These are phyloP conservation scores for Chlamydomonas reinhardtii DNA, from an alignment of 163 green algal genomes.

Conservation along the genomic window DNA sequence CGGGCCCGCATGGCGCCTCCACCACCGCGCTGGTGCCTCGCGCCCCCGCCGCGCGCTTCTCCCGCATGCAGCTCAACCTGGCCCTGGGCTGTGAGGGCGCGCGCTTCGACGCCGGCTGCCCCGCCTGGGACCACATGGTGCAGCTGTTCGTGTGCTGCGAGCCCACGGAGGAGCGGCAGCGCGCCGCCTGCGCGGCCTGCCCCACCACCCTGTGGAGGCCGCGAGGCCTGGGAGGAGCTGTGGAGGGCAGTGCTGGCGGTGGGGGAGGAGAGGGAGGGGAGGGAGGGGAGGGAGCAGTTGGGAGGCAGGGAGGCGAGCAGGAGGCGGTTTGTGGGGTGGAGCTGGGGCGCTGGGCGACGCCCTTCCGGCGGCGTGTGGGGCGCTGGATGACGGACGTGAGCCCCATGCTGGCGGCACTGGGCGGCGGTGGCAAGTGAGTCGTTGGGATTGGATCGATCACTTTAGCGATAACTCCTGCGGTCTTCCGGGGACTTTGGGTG, in stretches of 20 bases:
- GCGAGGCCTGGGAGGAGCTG: too few species aligned
- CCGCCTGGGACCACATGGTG: constrained; percentile 71
- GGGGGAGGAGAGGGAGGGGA: background rate
- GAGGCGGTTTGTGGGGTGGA: constrained; percentile 62
- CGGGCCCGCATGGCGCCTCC: constrained; percentile 1
- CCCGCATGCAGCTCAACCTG: constrained; percentile 61
- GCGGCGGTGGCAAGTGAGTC: constrained; percentile 10
- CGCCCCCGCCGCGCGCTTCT: background rate
- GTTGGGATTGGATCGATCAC: too few species aligned
- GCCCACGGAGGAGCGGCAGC: background rate
- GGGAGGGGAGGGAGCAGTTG: background rate
- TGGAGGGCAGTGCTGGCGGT: too few species aligned
- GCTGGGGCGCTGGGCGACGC: constrained; percentile 73
- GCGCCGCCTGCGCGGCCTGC: background rate
- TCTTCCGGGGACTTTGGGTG: too few species aligned
- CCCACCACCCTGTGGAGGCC: background rate
- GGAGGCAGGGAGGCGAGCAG: background rate
- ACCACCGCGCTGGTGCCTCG: constrained; percentile 6
- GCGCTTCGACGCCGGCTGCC: constrained; percentile 56
- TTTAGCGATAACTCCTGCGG: too few species aligned
- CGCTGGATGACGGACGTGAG: constrained; percentile 73
- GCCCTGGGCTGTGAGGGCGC: constrained; percentile 57
- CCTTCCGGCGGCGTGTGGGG: constrained; percentile 68
- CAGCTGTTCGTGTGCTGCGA: constrained; percentile 74
- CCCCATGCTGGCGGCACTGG: constrained; percentile 55